Evolutionary conservation across 805 yeast genomes (phyloP).

Genomic region (Yamadazyma insecticola): DNA sequence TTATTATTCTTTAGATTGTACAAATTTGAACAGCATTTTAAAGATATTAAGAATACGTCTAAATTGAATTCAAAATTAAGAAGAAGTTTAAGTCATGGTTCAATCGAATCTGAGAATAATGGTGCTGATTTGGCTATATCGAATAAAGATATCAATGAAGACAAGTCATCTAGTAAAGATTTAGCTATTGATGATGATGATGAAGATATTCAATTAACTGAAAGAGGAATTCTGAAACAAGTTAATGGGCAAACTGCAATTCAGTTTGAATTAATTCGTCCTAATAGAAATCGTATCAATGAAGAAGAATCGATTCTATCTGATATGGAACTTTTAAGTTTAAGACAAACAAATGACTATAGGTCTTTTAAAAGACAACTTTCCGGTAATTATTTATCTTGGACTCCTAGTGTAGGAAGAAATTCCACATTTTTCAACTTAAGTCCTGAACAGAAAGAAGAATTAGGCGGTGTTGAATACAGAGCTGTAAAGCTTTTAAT

Average conservation of each 20-base stretch:
- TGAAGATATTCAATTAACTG: conserved; percentile 20
- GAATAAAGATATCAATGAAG: no score
- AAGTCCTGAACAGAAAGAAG: conserved; percentile 81
- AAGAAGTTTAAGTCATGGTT: conserved; percentile 62
- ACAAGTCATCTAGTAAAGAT: no score
- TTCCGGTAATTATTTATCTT: conserved; percentile 69
- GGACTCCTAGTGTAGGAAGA: conserved; percentile 89
- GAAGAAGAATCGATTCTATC: conserved; percentile 13
- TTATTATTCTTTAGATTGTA: conserved; percentile 74
- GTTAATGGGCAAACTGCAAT: no score
- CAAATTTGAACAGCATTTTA: conserved; percentile 86
- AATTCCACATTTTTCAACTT: conserved; percentile 87
- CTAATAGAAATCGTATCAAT: no score
- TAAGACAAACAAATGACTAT: conserved; percentile 29
- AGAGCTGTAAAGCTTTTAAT: conserved; percentile 78
- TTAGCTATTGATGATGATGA: conserved; percentile 15
- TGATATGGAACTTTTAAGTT: conserved; percentile 27
- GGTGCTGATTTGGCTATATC: no score
- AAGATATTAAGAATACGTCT: conserved; percentile 74
- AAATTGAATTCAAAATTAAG: conserved; percentile 77
- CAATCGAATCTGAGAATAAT: conserved; percentile 12
- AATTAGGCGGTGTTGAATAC: conserved; percentile 96
- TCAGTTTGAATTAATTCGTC: no score
- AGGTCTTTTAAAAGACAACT: conserved; percentile 37
- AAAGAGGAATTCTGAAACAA: no score